Evolutionary conservation across 108 stramenopile genomes (phyloP), one percentile per base, ranked within the genome.

Genomic region (Cyclotella sp.): DNA sequence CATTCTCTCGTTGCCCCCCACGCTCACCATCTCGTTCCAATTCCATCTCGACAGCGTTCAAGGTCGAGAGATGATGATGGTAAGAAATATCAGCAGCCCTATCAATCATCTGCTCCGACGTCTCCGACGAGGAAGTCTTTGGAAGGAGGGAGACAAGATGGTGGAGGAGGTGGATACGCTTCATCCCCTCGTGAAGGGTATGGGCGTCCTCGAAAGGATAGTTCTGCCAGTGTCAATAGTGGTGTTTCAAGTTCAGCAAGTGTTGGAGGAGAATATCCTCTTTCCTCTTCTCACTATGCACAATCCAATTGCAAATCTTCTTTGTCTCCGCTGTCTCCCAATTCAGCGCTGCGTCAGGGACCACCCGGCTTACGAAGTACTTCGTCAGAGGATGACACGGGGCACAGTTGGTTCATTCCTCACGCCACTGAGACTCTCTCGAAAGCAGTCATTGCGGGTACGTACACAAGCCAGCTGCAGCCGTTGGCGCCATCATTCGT

Each of bases 131-230:
- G 54, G 52, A 52, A 49, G 49, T 52, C 49, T 19, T 16, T 49
- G n/a, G 49, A 49, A 49, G 49, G 16, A 49, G 49, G 1, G 1
- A 49, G 19, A 9, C 49, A 49, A 49, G 16, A 49, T 27, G 9
- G 13, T 22, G 24, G 22, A 58, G 14, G 57, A 27, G 22, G 22
- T 14, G 57, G 22, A 16, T 28, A 51, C 8, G 49, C 3, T 1
- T 27, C 21, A 5, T 22, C 52, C 40, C 39, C 22, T 8, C 41
- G 22, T 40, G 19, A 29, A 54, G 34, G 49, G 12, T 59, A 24
- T 24, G 34, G 29, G 27, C 69, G 68, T 63, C 68, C 61, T 18
- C 68, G 77, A 10, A 63, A 77, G 19, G 77, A 77, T 51, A 77
- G 77, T 60, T 11, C 54, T 9, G 27, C 49, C 1, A 77, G 77